A percentile compares a stretch with the other conserved stretches of the same genome.
phyloP scores from a whole-genome alignment of 1,139 yeast species.

The Yamadazyma triangularis region DNA sequence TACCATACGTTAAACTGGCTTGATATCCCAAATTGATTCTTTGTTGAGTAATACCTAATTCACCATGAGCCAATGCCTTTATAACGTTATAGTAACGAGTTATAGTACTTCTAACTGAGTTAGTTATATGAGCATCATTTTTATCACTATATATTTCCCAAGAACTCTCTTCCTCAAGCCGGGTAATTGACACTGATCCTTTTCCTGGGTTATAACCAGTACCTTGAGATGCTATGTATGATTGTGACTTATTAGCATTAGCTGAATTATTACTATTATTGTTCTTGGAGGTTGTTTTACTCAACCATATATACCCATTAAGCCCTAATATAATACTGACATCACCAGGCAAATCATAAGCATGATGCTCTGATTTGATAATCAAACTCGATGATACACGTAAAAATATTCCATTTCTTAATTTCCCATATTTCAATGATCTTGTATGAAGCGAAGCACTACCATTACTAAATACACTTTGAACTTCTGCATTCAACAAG shows the following conservation, averaged over 20 bases:
- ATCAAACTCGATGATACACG: constrained; percentile 79
- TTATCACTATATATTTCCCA: constrained; percentile 93
- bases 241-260: constrained; percentile 31
- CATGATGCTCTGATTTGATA: constrained; percentile 80
- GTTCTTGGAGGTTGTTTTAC: constrained; percentile 49
- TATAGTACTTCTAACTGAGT: constrained; percentile 63
- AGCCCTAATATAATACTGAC: constrained; percentile 89
- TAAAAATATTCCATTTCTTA: constrained; percentile 83
- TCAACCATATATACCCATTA: constrained; percentile 91
- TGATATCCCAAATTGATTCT: constrained; percentile 82
- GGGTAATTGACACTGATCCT: constrained; percentile 68
- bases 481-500: constrained; percentile 92
- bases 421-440: constrained; percentile 89
- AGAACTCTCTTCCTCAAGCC: constrained; percentile 90
- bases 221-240: constrained; percentile 39
- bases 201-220: constrained; percentile 50
- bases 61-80: constrained; percentile 73
- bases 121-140: constrained; percentile 64
- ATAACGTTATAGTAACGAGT: constrained; percentile 83
- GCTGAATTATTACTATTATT: constrained; percentile 9
- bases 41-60: constrained; percentile 80
- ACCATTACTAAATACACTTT: constrained; percentile 83
- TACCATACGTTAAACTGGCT: constrained; percentile 75
- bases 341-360: constrained; percentile 84
- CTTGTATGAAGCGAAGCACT: constrained; percentile 93